These are phyloP conservation scores for Prosopis cineraria DNA, from an alignment of 306 rosid genomes.

Conservation along the genomic window DNA sequence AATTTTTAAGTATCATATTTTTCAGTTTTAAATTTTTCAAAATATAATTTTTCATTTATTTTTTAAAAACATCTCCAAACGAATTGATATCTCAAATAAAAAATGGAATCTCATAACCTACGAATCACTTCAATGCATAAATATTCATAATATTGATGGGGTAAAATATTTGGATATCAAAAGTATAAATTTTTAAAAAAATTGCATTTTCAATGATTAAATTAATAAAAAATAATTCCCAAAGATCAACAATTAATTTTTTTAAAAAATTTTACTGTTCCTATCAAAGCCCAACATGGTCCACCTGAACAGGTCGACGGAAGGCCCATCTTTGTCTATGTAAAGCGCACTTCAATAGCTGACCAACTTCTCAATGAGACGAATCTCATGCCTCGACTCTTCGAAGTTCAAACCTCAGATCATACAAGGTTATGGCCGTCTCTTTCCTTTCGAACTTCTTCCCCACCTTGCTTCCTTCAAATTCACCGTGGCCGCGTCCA, in stretches of 20 bases:
- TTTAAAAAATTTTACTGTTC: too few relatives aligned
- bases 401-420: too few relatives aligned
- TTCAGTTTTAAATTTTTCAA: too few relatives aligned
- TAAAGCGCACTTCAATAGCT: background rate
- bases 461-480: background rate
- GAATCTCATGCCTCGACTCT: background rate
- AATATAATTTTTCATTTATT: too few relatives aligned
- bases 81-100: background rate
- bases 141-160: background rate
- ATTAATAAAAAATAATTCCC: background rate
- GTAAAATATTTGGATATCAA: too few relatives aligned
- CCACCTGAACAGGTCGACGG: background rate
- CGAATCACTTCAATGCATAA: background rate
- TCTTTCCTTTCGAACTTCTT: background rate
- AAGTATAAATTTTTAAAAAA: too few relatives aligned
- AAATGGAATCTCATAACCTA: background rate
- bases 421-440: conserved; percentile 17
- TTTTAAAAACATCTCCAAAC: too few relatives aligned
- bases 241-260: background rate
- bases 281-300: background rate
- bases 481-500: background rate
- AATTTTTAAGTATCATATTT: too few relatives aligned
- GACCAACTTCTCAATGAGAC: background rate
- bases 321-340: background rate
- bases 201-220: background rate